A percentile compares a stretch with the other conserved stretches of the same genome.
Evolutionary conservation across 305 asterid genomes (phyloP).

Genomic region (Fraxinus sp.): DNA sequence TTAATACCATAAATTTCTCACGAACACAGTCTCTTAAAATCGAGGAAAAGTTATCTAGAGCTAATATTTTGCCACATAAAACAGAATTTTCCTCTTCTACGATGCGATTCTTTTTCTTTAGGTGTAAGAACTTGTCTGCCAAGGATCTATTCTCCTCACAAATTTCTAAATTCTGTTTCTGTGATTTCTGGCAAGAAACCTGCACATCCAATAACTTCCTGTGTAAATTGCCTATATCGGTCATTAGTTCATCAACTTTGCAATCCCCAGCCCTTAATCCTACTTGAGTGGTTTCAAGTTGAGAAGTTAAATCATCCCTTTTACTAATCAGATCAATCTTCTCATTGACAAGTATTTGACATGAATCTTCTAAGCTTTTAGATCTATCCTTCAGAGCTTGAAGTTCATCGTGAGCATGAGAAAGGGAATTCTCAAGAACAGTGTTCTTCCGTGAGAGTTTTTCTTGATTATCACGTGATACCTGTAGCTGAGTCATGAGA

Average conservation of each 20-base stretch:
- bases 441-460: constrained; percentile 60
- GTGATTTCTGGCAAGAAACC: constrained; percentile 41
- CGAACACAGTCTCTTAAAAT: constrained; percentile 51
- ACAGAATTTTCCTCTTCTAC: constrained; percentile 64
- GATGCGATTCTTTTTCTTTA: constrained; percentile 42
- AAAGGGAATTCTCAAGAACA: constrained; percentile 61
- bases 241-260: constrained; percentile 42
- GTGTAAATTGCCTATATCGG: constrained; percentile 45
- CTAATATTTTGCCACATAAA: constrained; percentile 44
- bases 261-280: constrained; percentile 53
- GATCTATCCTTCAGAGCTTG: constrained; percentile 61
- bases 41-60: constrained; percentile 47
- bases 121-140: constrained; percentile 32
- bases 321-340: constrained; percentile 59
- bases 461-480: constrained; percentile 58
- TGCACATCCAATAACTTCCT: constrained; percentile 42
- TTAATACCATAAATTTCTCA: constrained; percentile 50
- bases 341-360: constrained; percentile 66
- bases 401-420: constrained; percentile 62
- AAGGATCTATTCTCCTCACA: constrained; percentile 49
- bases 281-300: constrained; percentile 49
- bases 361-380: constrained; percentile 70
- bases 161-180: constrained; percentile 43
- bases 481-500: constrained; percentile 53
- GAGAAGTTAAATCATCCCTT: constrained; percentile 56